Conservation (phyloP, 2,329 filamentous ascomycete genomes). For the Penicillium olsonii region DNA sequence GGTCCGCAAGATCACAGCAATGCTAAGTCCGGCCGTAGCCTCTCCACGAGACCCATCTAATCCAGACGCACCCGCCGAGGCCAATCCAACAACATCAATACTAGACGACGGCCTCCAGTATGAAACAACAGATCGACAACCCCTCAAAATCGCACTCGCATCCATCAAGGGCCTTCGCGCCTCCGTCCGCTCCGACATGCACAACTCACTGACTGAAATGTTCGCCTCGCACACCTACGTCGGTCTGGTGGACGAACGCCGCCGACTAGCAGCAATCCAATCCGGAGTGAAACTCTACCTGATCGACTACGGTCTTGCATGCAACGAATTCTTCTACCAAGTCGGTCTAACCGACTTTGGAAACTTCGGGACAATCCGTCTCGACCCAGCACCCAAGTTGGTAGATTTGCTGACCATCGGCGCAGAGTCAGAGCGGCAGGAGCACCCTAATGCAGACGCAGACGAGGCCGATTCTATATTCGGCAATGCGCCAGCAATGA, state of each 20-base stretch:
- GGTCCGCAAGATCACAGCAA: constrained; percentile 91
- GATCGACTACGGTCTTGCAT: constrained; percentile 85
- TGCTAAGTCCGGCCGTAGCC: constrained; percentile 66
- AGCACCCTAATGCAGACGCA: constrained; percentile 19
- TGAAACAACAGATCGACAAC: constrained; percentile 68
- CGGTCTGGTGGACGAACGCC: constrained; percentile 82
- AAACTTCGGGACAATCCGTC: constrained; percentile 84
- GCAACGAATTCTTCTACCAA: constrained; percentile 93
- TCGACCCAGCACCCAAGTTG: constrained; percentile 74
- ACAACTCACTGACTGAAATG: constrained; percentile 82
- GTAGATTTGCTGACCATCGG: constrained; percentile 71
- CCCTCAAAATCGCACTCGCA: constrained; percentile 71
- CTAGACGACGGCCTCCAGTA: constrained; percentile 64
- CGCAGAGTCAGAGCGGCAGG: constrained; percentile 68
- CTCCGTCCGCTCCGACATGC: constrained; percentile 76
- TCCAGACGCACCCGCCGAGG: constrained; percentile 26
- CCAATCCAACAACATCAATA: constrained; percentile 23
- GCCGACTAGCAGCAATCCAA: constrained; percentile 89
- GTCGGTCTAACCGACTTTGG: constrained; percentile 91
- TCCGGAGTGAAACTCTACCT: constrained; percentile 89
- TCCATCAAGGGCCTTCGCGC: constrained; percentile 83
- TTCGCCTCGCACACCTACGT: constrained; percentile 90
- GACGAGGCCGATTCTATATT: constrained; percentile 56
- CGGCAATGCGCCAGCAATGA: constrained; percentile 64
- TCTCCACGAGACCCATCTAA: constrained; percentile 26